Base-by-base conservation (phyloP, 495 filamentous ascomycete genomes). In the Penicillium paxilli region DNA sequence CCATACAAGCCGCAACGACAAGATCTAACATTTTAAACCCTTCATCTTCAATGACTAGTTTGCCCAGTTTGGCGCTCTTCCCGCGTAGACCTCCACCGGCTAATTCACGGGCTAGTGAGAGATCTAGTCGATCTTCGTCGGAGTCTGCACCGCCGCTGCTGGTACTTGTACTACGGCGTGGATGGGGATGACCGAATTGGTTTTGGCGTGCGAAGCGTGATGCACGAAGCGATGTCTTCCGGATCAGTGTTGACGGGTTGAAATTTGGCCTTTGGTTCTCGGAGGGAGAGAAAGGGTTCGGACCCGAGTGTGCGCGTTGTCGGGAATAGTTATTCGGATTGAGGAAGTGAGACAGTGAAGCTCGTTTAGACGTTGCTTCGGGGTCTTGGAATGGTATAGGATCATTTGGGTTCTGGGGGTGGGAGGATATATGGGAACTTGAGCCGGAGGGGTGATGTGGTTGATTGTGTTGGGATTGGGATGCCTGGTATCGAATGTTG, bases 1-100 rank as follows among this genome's bases (percentile, higher is more conserved):
- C 88, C 70, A 98, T 81, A 65, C 94, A 97, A 35, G 92, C 88
- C 9, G 93, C 89, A 23, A 98, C 91, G 1, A 96, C 79, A 47
- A 98, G 65, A 78, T 98, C 94, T 59, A 96, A 64, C 94, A 98
- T 97, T 72, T 95, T 95, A 50, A 96, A 74, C 0, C 94, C 94
- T 59, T 96, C 93, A 57, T 93, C 86, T 57, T 92, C 86, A 21
- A 98, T 82, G 28, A 98, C 88, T 50, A 97, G 66, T 71, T 97
- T 98, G 1, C 93, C 93, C 63, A 98, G 75, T 71, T 98, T 97
- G 0, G 89, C 93, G 55, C 90, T 84, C 64, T 88, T 92, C 1
- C 91, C 91, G 40, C 84, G 79, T 62, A 89, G 86, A 0, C 91
- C 91, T 19, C 92, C 92, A 0, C 91, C 91, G 0, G 91, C 85